A percentile compares a stretch with the other conserved stretches of the same genome.
Conservation (phyloP, 2,329 filamentous ascomycete species). For the Diaporthe ampelina region DNA sequence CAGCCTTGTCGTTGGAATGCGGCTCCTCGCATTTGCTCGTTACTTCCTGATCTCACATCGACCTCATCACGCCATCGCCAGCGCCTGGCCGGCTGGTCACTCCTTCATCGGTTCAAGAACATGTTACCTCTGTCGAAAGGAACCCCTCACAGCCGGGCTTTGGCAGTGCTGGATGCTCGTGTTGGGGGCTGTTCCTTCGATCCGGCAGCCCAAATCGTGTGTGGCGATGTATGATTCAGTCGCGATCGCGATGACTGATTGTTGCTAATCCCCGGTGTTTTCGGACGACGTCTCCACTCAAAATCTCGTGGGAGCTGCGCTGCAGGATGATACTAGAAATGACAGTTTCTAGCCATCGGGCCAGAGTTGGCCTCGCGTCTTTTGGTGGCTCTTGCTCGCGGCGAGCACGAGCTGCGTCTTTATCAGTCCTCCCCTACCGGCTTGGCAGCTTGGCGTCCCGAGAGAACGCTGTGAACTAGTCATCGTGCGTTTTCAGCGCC, state of each 20-base stretch:
- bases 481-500: background rate
- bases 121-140: background rate
- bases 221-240: conserved; percentile 27
- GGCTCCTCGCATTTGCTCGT: conserved; percentile 14
- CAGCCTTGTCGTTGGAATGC: conserved; percentile 8
- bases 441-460: conserved; percentile 9
- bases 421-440: background rate
- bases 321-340: conserved; percentile 8
- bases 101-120: background rate
- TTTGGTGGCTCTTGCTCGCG: conserved; percentile 13
- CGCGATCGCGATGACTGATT: background rate
- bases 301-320: conserved; percentile 24
- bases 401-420: conserved; percentile 15
- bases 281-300: conserved; percentile 19
- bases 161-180: background rate
- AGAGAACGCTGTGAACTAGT: background rate
- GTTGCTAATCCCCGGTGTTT: conserved; percentile 16
- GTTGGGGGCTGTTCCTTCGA: background rate
- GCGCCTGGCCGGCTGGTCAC: background rate
- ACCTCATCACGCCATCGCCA: conserved; percentile 5
- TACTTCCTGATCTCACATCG: background rate
- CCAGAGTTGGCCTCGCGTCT: conserved; percentile 26
- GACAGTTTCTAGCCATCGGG: background rate
- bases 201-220: background rate
- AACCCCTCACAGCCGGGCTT: background rate